A percentile compares a stretch with the other conserved stretches of the same genome.
Evolutionary conservation across 2,329 filamentous ascomycete species (phyloP).

Genomic region (Aureobasidium melanogenum): DNA sequence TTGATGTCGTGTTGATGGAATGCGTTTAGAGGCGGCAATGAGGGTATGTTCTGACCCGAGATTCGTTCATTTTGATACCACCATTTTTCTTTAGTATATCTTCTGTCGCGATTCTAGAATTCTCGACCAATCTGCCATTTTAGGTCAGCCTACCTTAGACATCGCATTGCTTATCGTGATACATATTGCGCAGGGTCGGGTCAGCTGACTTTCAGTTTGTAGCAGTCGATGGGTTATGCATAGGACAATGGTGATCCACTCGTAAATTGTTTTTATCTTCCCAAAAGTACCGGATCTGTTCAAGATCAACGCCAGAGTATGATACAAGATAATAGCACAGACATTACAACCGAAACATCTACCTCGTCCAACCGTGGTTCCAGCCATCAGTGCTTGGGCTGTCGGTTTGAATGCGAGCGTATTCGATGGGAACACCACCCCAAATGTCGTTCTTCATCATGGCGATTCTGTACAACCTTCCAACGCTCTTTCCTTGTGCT

Average conservation of each 20-base stretch:
- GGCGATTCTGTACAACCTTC: slow-evolving; percentile 73
- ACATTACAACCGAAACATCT: not conserved
- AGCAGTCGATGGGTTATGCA: not conserved
- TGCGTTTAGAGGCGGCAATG: not conserved
- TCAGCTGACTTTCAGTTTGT: not conserved
- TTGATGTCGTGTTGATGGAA: not conserved
- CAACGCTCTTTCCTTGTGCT: slow-evolving; percentile 45
- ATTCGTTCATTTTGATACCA: slow-evolving; percentile 7
- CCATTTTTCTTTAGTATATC: not conserved
- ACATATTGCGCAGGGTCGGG: not conserved
- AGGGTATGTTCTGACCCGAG: slow-evolving; percentile 4
- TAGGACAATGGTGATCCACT: not conserved
- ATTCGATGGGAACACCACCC: slow-evolving; percentile 81
- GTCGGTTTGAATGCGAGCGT: slow-evolving; percentile 76
- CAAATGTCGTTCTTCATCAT: slow-evolving; percentile 88
- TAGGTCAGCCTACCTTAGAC: not conserved
- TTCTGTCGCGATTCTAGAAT: not conserved
- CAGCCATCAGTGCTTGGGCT: slow-evolving; percentile 70
- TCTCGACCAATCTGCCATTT: not conserved
- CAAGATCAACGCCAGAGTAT: not conserved
- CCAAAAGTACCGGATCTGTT: not conserved
- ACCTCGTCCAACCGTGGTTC: slow-evolving; percentile 85
- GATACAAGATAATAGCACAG: slow-evolving; percentile 1
- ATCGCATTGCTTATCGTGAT: not conserved
- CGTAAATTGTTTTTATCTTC: not conserved